Percentiles rank a stretch among this genome's conserved stretches.
These are phyloP conservation scores for Diaporthe ilicicola DNA, from an alignment of 2,329 filamentous ascomycete species.

Conservation along the genomic window DNA sequence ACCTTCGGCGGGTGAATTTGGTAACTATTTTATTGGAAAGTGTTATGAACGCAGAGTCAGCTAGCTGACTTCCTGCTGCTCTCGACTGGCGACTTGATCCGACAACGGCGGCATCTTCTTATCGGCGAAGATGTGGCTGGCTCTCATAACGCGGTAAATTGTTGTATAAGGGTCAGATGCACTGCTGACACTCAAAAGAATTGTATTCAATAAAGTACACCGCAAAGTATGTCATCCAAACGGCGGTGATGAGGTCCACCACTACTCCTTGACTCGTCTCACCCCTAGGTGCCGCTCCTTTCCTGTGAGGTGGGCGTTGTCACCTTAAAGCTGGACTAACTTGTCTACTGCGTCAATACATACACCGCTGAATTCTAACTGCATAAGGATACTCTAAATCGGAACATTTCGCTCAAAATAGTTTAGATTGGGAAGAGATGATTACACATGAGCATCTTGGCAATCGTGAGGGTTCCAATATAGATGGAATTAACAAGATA, in stretches of 20 bases:
- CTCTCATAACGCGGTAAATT: background rate
- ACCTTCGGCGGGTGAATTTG: background rate
- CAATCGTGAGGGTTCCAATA: background rate
- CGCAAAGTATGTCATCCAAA: no score
- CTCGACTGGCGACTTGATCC: background rate
- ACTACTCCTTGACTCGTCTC: background rate
- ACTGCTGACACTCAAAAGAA: conserved; percentile 1
- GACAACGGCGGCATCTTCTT: background rate
- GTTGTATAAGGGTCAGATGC: conserved; percentile 45
- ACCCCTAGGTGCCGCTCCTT: no score
- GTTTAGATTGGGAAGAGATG: no score
- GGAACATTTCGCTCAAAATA: no score
- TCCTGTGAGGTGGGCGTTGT: no score
- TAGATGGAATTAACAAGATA: background rate
- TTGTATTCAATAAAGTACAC: no score
- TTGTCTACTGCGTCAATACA: no score
- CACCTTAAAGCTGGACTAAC: no score
- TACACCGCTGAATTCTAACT: no score
- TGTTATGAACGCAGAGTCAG: background rate
- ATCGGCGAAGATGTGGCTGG: background rate
- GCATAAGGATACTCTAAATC: no score
- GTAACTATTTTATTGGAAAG: background rate
- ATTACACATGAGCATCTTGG: no score
- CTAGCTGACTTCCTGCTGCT: background rate
- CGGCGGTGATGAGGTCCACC: no score